phyloP scores from a whole-genome alignment of 495 filamentous ascomycete species.

The Lepidopterella palustris region DNA sequence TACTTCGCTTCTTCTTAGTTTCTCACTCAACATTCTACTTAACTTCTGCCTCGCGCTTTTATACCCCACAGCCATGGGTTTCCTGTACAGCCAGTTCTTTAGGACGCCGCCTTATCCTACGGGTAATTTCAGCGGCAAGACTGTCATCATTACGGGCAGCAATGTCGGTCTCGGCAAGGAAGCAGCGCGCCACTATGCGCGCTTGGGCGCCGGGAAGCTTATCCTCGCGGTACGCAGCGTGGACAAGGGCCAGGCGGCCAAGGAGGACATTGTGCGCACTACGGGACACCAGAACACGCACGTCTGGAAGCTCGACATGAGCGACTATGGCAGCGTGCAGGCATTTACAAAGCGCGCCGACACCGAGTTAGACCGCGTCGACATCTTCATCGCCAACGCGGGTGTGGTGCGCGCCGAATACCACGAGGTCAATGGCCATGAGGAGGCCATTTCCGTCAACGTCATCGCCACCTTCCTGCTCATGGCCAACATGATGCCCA shows the following conservation, averaged over 20 bases:
- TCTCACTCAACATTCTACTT: too few species aligned
- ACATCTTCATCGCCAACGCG: constrained; percentile 25
- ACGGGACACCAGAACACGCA: neutral
- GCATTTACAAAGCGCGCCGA: constrained; percentile 20
- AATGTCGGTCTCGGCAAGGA: constrained; percentile 22
- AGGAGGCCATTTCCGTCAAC: neutral
- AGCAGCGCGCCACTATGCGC: constrained; percentile 23
- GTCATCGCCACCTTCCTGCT: constrained; percentile 47
- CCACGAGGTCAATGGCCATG: neutral
- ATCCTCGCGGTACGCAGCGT: constrained; percentile 27
- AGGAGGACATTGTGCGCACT: constrained; percentile 6
- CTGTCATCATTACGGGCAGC: constrained; percentile 9
- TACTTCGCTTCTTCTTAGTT: too few species aligned
- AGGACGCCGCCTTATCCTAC: neutral
- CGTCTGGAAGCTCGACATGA: constrained; percentile 31
- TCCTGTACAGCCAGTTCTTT: neutral
- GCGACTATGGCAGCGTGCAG: constrained; percentile 22
- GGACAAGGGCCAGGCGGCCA: constrained; percentile 24
- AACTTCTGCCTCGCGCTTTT: too few species aligned
- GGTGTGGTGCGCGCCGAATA: neutral
- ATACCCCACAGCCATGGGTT: too few species aligned
- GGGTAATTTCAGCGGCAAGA: neutral
- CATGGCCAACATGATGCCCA: constrained; percentile 39
- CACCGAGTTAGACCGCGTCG: constrained; percentile 19
- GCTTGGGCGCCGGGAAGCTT: constrained; percentile 17